Evolutionary conservation across 192 early-diverging fungal genomes (phyloP).

Genomic region (Backusella westeae): DNA sequence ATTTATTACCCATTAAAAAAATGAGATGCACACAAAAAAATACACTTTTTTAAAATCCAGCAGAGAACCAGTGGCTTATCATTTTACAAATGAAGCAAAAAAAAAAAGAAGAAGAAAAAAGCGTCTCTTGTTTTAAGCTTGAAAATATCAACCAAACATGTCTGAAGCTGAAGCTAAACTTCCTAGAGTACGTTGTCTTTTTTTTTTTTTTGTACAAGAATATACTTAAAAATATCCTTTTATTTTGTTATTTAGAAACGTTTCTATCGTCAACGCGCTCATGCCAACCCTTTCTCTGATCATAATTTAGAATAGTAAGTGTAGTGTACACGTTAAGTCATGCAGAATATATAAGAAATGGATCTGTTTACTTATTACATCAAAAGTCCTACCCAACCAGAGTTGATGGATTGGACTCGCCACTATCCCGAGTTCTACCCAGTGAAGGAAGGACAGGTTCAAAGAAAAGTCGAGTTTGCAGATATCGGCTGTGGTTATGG

Average conservation of each 20-base stretch:
- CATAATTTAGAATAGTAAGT: slow-evolving; percentile 88
- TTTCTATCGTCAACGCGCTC: slow-evolving; percentile 85
- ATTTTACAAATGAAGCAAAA: background rate
- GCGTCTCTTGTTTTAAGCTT: background rate
- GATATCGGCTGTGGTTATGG: slow-evolving; percentile 99
- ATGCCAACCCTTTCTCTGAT: slow-evolving; percentile 97
- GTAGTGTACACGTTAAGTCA: background rate
- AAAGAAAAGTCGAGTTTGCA: slow-evolving; percentile 85
- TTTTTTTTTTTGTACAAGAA: background rate
- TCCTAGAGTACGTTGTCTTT: slow-evolving; percentile 19
- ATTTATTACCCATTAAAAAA: background rate
- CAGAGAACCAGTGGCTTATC: background rate
- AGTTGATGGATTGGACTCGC: slow-evolving; percentile 85
- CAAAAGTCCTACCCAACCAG: slow-evolving; percentile 70
- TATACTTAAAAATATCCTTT: background rate
- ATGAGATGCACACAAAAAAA: too few relatives aligned
- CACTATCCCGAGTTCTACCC: slow-evolving; percentile 76
- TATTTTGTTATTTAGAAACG: slow-evolving; percentile 62
- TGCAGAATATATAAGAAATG: background rate
- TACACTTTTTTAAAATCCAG: background rate
- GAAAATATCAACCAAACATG: background rate
- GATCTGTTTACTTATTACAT: background rate
- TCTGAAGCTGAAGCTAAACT: slow-evolving; percentile 29
- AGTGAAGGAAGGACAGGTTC: slow-evolving; percentile 33
- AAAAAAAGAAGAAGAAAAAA: background rate